Evolutionary conservation across 2,329 filamentous ascomycete species (phyloP).

Genomic region (Fusarium sp.): DNA sequence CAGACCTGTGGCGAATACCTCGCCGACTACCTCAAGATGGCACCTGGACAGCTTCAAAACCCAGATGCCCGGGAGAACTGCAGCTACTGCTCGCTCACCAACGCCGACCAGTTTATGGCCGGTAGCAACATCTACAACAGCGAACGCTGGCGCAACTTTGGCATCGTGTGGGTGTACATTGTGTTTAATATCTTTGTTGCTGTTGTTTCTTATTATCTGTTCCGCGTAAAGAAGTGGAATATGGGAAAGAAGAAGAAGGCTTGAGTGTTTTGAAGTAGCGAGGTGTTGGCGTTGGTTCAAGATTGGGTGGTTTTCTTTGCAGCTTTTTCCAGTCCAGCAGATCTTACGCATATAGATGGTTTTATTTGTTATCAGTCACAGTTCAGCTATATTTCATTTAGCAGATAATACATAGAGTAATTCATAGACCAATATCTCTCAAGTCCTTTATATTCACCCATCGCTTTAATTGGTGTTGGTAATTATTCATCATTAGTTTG

Average conservation of each 20-base stretch:
- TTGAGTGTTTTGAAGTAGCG: background rate
- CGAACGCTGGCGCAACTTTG: constrained; percentile 35
- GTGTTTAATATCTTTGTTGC: constrained; percentile 30
- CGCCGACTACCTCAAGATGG: constrained; percentile 57
- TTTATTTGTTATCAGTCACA: background rate
- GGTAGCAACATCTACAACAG: constrained; percentile 26
- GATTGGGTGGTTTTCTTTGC: background rate
- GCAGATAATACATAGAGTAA: background rate
- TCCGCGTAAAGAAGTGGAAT: constrained; percentile 37
- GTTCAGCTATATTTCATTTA: background rate
- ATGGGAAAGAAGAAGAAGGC: constrained; percentile 33
- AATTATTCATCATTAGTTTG: background rate
- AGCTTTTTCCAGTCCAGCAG: background rate
- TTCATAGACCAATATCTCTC: background rate
- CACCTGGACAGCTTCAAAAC: constrained; percentile 43
- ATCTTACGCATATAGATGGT: background rate
- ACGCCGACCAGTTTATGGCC: constrained; percentile 32
- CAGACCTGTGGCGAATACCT: constrained; percentile 61
- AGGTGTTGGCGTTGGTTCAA: background rate
- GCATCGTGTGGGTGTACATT: constrained; percentile 31
- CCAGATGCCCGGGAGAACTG: constrained; percentile 16
- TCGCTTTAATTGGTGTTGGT: background rate
- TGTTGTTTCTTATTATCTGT: constrained; percentile 30
- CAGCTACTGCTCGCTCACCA: constrained; percentile 24
- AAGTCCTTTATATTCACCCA: background rate